Percentiles rank a stretch among this genome's conserved stretches.
Evolutionary conservation across 2,329 filamentous ascomycete species (phyloP).

Genomic region (Sphaerulina populicola): DNA sequence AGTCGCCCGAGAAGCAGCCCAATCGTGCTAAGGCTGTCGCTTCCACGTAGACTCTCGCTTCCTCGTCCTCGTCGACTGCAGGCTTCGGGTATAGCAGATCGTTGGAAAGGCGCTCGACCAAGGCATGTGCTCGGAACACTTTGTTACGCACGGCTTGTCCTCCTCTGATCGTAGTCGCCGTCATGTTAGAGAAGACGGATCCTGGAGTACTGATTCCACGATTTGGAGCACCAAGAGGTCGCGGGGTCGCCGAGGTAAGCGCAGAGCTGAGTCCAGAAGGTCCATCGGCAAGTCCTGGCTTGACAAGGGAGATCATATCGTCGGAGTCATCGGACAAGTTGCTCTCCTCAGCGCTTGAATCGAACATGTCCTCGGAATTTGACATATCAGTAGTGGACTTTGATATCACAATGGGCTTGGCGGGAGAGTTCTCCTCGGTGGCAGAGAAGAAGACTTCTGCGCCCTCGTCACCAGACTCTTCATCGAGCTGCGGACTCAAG

Average conservation of each 20-base stretch:
- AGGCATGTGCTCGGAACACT: slow-evolving; percentile 72
- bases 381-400: slow-evolving; percentile 35
- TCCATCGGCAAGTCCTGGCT: slow-evolving; percentile 68
- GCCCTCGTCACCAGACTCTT: slow-evolving; percentile 41
- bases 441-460: slow-evolving; percentile 92
- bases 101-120: slow-evolving; percentile 63
- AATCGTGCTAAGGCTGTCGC: slow-evolving; percentile 77
- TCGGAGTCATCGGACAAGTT: slow-evolving; percentile 88
- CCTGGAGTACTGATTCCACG: slow-evolving; percentile 75
- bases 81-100: slow-evolving; percentile 82
- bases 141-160: slow-evolving; percentile 61
- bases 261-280: slow-evolving; percentile 72
- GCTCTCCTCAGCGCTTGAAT: slow-evolving; percentile 57
- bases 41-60: slow-evolving; percentile 81
- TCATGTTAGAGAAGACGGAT: slow-evolving; percentile 83
- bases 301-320: slow-evolving; percentile 82
- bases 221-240: slow-evolving; percentile 55
- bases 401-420: slow-evolving; percentile 34
- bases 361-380: slow-evolving; percentile 47
- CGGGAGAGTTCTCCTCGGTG: slow-evolving; percentile 57
- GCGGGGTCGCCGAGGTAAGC: slow-evolving; percentile 70
- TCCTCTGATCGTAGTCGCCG: slow-evolving; percentile 69
- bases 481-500: slow-evolving; percentile 29
- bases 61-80: slow-evolving; percentile 72
- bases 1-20: slow-evolving; percentile 95